Base-by-base conservation (phyloP, 352 stramenopile species). In the Phytophthora meadii region DNA sequence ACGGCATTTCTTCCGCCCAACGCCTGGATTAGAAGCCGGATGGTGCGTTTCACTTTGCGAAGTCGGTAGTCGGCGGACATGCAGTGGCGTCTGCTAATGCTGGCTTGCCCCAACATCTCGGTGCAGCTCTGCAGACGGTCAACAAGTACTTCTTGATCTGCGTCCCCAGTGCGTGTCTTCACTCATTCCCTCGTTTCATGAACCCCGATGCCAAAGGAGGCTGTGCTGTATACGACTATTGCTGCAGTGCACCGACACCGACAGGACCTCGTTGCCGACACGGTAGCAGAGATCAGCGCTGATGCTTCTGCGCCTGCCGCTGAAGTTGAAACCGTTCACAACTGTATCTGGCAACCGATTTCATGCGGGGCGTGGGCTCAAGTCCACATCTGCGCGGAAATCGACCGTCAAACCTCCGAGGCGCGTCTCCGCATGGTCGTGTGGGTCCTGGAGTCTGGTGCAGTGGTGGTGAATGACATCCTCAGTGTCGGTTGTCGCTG, bases 381-480 rank as follows among this genome's bases (percentile, higher is more conserved):
- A 40, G 51, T 88, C 24, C 79, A 90, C 42, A 40, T 90, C 12
- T 87, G 83, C 22, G 60, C 81, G 4, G 81, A 90, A 52, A 76
- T 88, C 54, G 72, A 62, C 9, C 17, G 70, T 5, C 55, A 52
- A 4, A 49, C 76, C 24, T 48, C 44, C 61, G 28, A 59, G 51
- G 60, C 71, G 42, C 71, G 71, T 44, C 84, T 88, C 40, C 77
- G 81, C 5, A 61, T 90, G 17, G 75, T 90, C 1, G 79, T 70
- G 24, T 90, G 81, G 81, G 59, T 88, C 11, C 55, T 87, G 24
- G 79, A 90, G 50, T 83, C 77, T 8, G 81, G 77, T 12, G 65
- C 69, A 52, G 75, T 90, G 19, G 71, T 90, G 15, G 55, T 88
- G 36, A 87, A 87, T 52, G 79, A 87, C 60, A 40, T 74, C 19